Base-by-base conservation (phyloP, 1,284 basidiomycete species). In the Athelia psychrophila region DNA sequence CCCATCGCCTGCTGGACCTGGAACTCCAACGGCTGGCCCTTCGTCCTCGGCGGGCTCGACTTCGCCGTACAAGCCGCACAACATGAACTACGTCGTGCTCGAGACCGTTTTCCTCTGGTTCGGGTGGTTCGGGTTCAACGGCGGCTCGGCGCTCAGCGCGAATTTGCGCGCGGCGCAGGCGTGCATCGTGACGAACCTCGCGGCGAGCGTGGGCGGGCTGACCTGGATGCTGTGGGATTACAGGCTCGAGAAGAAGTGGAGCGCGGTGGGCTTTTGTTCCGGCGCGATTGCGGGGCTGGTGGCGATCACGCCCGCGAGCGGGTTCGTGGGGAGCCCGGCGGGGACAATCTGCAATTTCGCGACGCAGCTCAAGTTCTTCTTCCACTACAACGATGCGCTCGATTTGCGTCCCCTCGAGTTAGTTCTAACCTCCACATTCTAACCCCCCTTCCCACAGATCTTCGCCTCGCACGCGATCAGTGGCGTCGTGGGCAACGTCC, bases 21-120 rank as follows among this genome's bases (percentile, higher is more conserved):
- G 94, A 95, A 93, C 69, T 56, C 82, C 42, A 83, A 86, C 52
- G 95, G 95, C 22, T 98, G 95, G 95, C 84, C 85, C 1, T 84
- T 76, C 66, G 59, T 78, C 23, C 72, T 93, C 48, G 93, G 93
- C 9, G 91, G 88, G 38, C 87, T 94, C 58, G 93, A 95, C 69
- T 95, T 94, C 58, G 95, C 95, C n/a, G 95, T 91, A 94, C 83
- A 92, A 95, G 75, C 86, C 91, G 5, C 83, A 93, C 69, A 92
- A 91, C 68, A 90, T 88, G 2, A 84, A 86, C 42, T 93, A 95
- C 68, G 91, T 98, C 59, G 78, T 98, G 50, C 77, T 99, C 51
- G 95, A 96, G 49, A 98, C 96, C 0, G 83, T 87, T 13, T 85
- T 98, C 72, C 90, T 98, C 53, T 98, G 95, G 95, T 95, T 97